phyloP scores from a whole-genome alignment of 1,139 yeast genomes.

The Suhomyces ambrosiae region DNA sequence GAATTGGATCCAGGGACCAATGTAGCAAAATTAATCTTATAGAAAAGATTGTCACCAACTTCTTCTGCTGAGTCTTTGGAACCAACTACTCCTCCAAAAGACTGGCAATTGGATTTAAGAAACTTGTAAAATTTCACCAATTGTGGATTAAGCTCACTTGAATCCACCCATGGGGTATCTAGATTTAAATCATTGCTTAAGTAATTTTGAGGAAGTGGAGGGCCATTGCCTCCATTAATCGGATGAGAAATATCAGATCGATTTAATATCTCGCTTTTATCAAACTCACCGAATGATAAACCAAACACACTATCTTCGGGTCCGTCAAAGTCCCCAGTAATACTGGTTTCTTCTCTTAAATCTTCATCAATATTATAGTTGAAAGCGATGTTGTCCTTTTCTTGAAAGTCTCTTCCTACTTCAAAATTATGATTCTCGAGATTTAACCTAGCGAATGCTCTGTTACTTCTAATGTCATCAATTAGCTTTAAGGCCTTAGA shows the following conservation, averaged over 20 bases:
- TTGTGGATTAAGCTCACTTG: slow-evolving; percentile 1
- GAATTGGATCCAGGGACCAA: slow-evolving; percentile 21
- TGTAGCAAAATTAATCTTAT: slow-evolving; percentile 15
- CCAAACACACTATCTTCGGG: slow-evolving; percentile 15
- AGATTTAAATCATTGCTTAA: neutral
- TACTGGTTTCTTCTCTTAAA: neutral
- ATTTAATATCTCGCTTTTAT: slow-evolving; percentile 9
- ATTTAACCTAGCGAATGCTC: neutral
- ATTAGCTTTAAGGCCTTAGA: neutral
- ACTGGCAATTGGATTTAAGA: slow-evolving; percentile 11
- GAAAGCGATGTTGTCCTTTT: slow-evolving; percentile 5
- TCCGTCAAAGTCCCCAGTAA: neutral
- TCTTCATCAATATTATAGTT: slow-evolving; percentile 4
- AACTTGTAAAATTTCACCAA: slow-evolving; percentile 18
- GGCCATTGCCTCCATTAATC: neutral
- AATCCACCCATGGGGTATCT: too few relatives aligned
- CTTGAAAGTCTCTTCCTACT: slow-evolving; percentile 7
- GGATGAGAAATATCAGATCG: neutral
- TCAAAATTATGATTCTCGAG: slow-evolving; percentile 1
- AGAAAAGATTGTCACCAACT: too few relatives aligned
- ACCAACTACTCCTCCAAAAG: too few relatives aligned
- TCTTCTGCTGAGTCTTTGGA: too few relatives aligned
- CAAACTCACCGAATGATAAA: slow-evolving; percentile 16
- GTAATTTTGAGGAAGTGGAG: too few relatives aligned
- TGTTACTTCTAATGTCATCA: neutral